These are phyloP conservation scores for Acanthamoeba castellanii DNA, from an alignment of 208 protist genomes.

Conservation along the genomic window DNA sequence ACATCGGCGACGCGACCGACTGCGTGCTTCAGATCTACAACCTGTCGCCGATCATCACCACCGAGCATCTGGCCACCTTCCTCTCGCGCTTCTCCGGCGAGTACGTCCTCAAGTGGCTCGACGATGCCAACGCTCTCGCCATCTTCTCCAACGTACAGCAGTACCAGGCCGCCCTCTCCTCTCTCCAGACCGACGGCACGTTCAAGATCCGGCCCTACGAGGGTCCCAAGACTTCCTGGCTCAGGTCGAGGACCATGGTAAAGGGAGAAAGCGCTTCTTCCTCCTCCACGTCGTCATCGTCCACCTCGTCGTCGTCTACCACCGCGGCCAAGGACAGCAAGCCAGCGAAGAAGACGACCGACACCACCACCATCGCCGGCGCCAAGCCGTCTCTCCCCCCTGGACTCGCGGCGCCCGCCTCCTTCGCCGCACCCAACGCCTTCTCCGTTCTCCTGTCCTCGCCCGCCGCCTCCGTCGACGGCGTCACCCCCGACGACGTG, in stretches of 20 bases:
- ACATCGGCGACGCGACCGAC: constrained; percentile 6
- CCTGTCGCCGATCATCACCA: constrained; percentile 22
- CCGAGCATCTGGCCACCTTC: constrained; percentile 57
- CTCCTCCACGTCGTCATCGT: not conserved
- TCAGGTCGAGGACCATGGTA: not conserved
- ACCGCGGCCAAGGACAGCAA: not conserved
- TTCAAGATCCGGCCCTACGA: constrained; percentile 54
- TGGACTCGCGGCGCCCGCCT: not conserved
- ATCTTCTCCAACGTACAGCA: constrained; percentile 58
- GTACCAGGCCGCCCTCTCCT: constrained; percentile 35
- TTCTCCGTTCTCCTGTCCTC: constrained; percentile 13
- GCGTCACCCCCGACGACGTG: not conserved
- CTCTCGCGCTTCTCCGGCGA: constrained; percentile 56
- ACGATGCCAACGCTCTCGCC: constrained; percentile 69
- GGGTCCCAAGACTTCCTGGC: constrained; percentile 48
- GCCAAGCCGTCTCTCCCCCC: not conserved
- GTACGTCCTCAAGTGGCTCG: constrained; percentile 60
- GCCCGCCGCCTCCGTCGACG: not conserved
- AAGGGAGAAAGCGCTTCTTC: constrained; percentile 72
- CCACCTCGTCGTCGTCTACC: not conserved
- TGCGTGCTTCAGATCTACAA: constrained; percentile 66
- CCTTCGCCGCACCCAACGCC: not conserved
- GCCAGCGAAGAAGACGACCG: not conserved
- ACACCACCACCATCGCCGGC: not conserved
- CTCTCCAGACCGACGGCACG: constrained; percentile 27